phyloP scores from a whole-genome alignment of 2,329 filamentous ascomycete species.

The Fusarium nisikadoi region DNA sequence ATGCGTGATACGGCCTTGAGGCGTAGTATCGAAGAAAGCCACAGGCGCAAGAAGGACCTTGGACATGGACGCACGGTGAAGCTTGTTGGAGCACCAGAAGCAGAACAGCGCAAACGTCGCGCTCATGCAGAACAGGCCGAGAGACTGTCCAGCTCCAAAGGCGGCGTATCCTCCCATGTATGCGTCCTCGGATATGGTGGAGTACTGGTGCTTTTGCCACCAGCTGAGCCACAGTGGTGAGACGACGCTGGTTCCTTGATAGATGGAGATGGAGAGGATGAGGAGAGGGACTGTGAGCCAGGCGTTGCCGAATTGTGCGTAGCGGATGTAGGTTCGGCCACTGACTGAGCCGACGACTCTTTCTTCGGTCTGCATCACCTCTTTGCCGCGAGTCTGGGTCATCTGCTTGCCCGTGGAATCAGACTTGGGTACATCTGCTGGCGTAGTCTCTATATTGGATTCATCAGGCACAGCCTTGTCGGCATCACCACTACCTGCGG shows the following conservation, averaged over 20 bases:
- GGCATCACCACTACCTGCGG: background rate
- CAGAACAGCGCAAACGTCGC: constrained; percentile 20
- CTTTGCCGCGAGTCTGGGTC: background rate
- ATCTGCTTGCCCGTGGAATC: background rate
- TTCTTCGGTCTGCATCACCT: constrained; percentile 28
- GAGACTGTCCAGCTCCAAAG: constrained; percentile 10
- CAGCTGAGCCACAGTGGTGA: constrained; percentile 27
- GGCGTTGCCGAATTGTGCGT: constrained; percentile 24
- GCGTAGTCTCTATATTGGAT: rapidly evolving
- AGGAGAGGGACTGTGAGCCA: constrained; percentile 17
- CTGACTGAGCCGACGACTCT: constrained; percentile 23
- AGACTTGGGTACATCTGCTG: rapidly evolving
- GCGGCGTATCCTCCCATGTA: constrained; percentile 31
- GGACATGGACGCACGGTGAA: constrained; percentile 11
- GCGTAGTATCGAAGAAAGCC: constrained; percentile 25
- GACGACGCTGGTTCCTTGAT: constrained; percentile 22
- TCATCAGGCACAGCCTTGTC: rapidly evolving
- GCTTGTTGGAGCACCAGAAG: constrained; percentile 32
- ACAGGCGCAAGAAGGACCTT: constrained; percentile 8
- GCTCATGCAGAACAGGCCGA: constrained; percentile 21
- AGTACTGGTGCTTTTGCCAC: constrained; percentile 24
- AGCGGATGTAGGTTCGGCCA: constrained; percentile 18
- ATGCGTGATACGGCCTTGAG: constrained; percentile 24
- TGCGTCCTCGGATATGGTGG: constrained; percentile 1
- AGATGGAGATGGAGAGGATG: constrained; percentile 3